phyloP scores from a whole-genome alignment of 1,284 basidiomycete genomes.

The Microbotryomycetes sp. region DNA sequence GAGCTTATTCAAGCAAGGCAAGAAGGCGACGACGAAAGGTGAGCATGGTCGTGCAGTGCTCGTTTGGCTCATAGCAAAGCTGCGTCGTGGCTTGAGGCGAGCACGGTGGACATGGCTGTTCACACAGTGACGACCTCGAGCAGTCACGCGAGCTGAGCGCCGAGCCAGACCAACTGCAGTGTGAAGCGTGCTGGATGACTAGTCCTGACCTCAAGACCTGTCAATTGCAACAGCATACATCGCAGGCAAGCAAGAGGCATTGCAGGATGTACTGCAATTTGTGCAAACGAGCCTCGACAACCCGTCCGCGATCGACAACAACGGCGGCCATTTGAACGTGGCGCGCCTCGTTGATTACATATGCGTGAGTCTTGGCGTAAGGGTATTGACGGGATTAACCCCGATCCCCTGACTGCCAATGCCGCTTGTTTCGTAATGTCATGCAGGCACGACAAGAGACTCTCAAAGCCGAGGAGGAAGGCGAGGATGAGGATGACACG shows the following conservation, averaged over 20 bases:
- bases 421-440: too few species aligned
- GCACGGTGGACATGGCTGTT: too few species aligned
- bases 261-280: constrained; percentile 34
- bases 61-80: background rate
- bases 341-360: constrained; percentile 32
- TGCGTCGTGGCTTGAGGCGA: too few species aligned
- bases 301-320: constrained; percentile 1
- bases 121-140: too few species aligned
- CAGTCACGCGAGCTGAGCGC: too few species aligned
- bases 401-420: background rate
- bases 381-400: background rate
- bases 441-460: constrained; percentile 28
- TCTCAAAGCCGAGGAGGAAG: constrained; percentile 31
- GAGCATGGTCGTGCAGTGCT: background rate
- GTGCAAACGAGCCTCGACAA: constrained; percentile 30
- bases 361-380: constrained; percentile 12
- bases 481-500: constrained; percentile 27
- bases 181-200: too few species aligned
- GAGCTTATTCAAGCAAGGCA: constrained; percentile 29
- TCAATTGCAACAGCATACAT: constrained; percentile 31
- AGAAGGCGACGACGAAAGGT: constrained; percentile 26
- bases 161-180: too few species aligned
- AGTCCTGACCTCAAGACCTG: too few species aligned
- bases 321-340: constrained; percentile 9
- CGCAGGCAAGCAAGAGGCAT: constrained; percentile 30